phyloP scores from a whole-genome alignment of 495 filamentous ascomycete genomes.

The Trichocladium antarcticum region DNA sequence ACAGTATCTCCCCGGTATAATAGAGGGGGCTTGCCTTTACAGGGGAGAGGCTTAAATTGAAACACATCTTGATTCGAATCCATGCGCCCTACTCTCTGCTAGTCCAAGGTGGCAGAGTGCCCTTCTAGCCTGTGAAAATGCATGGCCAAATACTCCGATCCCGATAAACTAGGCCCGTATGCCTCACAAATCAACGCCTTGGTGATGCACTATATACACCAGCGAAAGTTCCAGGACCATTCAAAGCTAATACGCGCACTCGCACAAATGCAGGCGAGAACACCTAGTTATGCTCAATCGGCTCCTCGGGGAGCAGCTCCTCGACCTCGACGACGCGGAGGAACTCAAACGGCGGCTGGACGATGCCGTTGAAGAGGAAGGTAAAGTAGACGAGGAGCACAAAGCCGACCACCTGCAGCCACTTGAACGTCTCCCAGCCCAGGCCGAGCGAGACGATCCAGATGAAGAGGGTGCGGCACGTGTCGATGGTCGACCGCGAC shows the following conservation, averaged over 20 bases:
- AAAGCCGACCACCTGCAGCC: slow-evolving; percentile 88
- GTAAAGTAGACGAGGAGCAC: slow-evolving; percentile 88
- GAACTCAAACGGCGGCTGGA: slow-evolving; percentile 59
- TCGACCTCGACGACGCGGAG: slow-evolving; percentile 47
- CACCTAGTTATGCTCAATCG: slow-evolving; percentile 58
- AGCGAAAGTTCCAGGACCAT: too few relatives aligned
- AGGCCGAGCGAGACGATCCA: slow-evolving; percentile 90
- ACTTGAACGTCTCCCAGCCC: slow-evolving; percentile 97
- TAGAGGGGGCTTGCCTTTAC: neutral
- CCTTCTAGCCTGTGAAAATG: neutral
- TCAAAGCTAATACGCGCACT: neutral
- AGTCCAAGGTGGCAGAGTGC: neutral
- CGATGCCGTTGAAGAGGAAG: slow-evolving; percentile 89
- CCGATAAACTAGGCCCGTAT: too few relatives aligned
- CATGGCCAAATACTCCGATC: too few relatives aligned
- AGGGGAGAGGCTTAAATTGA: neutral
- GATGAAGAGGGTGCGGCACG: slow-evolving; percentile 94
- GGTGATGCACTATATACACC: too few relatives aligned
- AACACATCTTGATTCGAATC: neutral
- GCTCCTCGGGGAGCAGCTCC: slow-evolving; percentile 71
- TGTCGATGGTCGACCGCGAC: slow-evolving; percentile 89
- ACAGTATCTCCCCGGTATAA: too few relatives aligned
- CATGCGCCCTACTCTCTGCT: neutral
- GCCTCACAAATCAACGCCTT: too few relatives aligned
- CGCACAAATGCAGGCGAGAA: neutral